phyloP scores from a whole-genome alignment of 2,329 filamentous ascomycete species.

The Massarina eburnea region DNA sequence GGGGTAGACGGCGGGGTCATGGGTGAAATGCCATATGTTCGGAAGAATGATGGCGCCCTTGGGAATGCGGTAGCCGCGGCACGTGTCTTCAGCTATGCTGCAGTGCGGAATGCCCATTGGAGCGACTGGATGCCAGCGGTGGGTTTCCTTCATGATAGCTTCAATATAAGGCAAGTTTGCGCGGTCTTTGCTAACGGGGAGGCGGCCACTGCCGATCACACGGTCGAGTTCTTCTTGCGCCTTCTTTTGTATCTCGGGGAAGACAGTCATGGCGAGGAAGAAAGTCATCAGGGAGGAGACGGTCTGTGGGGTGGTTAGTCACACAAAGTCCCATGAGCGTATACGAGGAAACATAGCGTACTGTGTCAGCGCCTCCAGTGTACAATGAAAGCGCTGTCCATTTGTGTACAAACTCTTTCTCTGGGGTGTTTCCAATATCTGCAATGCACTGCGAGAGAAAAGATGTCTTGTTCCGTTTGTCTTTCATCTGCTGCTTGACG shows the following conservation, averaged over 20 bases:
- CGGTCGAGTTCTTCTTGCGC: conserved; percentile 51
- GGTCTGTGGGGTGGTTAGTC: conserved; percentile 29
- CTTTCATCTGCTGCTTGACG: conserved; percentile 41
- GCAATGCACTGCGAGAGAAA: conserved; percentile 44
- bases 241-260: conserved; percentile 51
- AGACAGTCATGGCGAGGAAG: conserved; percentile 56
- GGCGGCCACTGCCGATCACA: conserved; percentile 48
- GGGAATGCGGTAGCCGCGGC: conserved; percentile 45
- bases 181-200: conserved; percentile 53
- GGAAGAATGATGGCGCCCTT: conserved; percentile 41
- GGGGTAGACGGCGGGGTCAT: conserved; percentile 42
- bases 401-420: conserved; percentile 39
- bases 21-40: conserved; percentile 45
- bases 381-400: conserved; percentile 48
- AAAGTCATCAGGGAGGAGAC: conserved; percentile 48
- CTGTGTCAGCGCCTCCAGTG: conserved; percentile 46
- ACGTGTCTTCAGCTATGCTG: conserved; percentile 35
- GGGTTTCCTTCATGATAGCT: conserved; percentile 44
- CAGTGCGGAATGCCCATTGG: conserved; percentile 38
- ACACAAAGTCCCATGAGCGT: not conserved
- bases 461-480: conserved; percentile 30
- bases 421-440: conserved; percentile 20
- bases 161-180: conserved; percentile 42
- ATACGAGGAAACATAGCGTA: conserved; percentile 16
- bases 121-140: conserved; percentile 41